Evolutionary conservation across 805 yeast genomes (phyloP).

Genomic region (Zygoascus flipseniorum): DNA sequence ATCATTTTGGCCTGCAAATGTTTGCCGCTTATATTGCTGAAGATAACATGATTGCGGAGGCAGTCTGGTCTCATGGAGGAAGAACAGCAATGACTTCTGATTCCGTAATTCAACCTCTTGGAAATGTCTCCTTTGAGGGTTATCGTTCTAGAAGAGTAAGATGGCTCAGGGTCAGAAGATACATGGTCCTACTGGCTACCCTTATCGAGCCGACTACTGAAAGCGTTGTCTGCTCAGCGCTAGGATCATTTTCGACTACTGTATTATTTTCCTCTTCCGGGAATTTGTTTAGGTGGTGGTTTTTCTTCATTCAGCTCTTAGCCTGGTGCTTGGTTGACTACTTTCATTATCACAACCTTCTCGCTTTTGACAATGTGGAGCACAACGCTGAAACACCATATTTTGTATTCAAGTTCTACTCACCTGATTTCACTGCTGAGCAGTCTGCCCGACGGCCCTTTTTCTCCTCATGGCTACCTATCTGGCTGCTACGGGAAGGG

Average conservation of each 20-base stretch:
- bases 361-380: slow-evolving; percentile 22
- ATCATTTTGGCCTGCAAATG: slow-evolving; percentile 45
- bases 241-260: slow-evolving; percentile 55
- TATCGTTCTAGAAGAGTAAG: slow-evolving; percentile 64
- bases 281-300: slow-evolving; percentile 14
- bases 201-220: slow-evolving; percentile 83
- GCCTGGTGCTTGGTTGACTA: slow-evolving; percentile 63
- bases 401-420: slow-evolving; percentile 21
- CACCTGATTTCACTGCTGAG: slow-evolving; percentile 14
- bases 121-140: slow-evolving; percentile 36
- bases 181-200: slow-evolving; percentile 82
- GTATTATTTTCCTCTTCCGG: slow-evolving; percentile 32
- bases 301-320: slow-evolving; percentile 45
- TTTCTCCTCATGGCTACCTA: slow-evolving; percentile 28
- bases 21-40: slow-evolving; percentile 83
- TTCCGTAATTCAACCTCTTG: slow-evolving; percentile 67
- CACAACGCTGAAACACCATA: slow-evolving; percentile 16
- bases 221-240: slow-evolving; percentile 53
- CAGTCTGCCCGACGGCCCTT: slow-evolving; percentile 10
- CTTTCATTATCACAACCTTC: slow-evolving; percentile 43
- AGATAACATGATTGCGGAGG: slow-evolving; percentile 86
- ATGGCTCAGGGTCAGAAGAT: slow-evolving; percentile 80
- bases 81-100: slow-evolving; percentile 77
- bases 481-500: slow-evolving; percentile 63
- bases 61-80: slow-evolving; percentile 60